These are phyloP conservation scores for Raffaelea albimanens DNA, from an alignment of 2,329 filamentous ascomycete species.

Conservation along the genomic window DNA sequence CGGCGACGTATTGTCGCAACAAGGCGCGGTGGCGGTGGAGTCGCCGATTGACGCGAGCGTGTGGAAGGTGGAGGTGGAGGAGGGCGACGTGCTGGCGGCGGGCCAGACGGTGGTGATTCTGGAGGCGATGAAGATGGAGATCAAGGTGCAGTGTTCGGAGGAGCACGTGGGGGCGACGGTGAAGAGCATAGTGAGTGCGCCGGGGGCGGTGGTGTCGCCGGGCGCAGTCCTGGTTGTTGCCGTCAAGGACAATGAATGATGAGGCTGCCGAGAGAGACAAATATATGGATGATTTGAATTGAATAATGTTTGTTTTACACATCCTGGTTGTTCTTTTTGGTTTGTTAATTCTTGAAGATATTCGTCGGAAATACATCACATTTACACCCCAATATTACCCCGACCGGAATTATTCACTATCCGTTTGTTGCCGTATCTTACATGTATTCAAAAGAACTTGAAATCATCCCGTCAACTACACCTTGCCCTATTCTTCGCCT, in stretches of 20 bases:
- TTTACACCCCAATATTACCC: too few relatives aligned
- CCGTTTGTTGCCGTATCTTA: too few relatives aligned
- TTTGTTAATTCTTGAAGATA: too few relatives aligned
- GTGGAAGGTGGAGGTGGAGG: constrained; percentile 40
- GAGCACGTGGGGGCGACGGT: not conserved
- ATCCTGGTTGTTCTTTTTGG: too few relatives aligned
- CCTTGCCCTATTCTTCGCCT: too few relatives aligned
- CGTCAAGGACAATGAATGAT: not conserved
- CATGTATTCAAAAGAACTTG: too few relatives aligned
- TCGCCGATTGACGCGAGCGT: constrained; percentile 38
- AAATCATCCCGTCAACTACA: too few relatives aligned
- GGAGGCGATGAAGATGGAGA: constrained; percentile 51
- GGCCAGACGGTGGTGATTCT: constrained; percentile 27
- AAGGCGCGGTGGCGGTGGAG: not conserved
- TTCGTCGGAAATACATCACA: too few relatives aligned
- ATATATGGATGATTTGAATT: too few relatives aligned
- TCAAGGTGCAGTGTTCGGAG: constrained; percentile 19
- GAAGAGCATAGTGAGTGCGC: not conserved
- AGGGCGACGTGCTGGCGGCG: constrained; percentile 21
- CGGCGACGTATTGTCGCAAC: not conserved
- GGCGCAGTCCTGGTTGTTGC: not conserved
- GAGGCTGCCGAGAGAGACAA: not conserved
- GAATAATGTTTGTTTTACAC: too few relatives aligned
- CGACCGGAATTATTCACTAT: too few relatives aligned
- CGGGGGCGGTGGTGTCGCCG: not conserved